Evolutionary conservation across 208 protist genomes (phyloP).

Genomic region (Acanthamoeba polyphaga): DNA sequence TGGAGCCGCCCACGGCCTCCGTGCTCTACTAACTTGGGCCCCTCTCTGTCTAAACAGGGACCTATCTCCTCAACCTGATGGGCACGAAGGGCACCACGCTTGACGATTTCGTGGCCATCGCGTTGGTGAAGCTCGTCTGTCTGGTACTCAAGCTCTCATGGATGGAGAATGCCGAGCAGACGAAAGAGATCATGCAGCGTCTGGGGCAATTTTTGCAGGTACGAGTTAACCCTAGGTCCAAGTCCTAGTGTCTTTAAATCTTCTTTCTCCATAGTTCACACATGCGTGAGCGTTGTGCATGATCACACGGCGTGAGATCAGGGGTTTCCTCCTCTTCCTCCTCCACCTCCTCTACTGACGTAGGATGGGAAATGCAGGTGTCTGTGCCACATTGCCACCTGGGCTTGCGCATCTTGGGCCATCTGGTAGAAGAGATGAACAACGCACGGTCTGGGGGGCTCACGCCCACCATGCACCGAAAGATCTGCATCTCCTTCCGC

Average conservation of each 20-base stretch:
- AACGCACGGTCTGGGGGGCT: not conserved
- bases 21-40: too few species aligned
- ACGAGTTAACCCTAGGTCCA: not conserved
- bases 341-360: not conserved
- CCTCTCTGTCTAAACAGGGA: not conserved
- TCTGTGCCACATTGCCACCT: slow-evolving; percentile 23
- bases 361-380: not conserved
- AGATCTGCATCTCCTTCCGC: slow-evolving; percentile 88
- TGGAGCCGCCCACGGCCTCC: too few species aligned
- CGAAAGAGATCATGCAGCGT: slow-evolving; percentile 48
- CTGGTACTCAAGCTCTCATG: slow-evolving; percentile 41
- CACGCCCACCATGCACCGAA: slow-evolving; percentile 80
- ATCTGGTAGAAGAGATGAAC: slow-evolving; percentile 60
- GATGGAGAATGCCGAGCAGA: slow-evolving; percentile 41
- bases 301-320: too few species aligned
- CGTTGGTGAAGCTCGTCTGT: slow-evolving; percentile 62
- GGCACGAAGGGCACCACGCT: not conserved
- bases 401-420: not conserved
- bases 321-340: not conserved
- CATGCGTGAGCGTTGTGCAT: not conserved
- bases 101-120: not conserved
- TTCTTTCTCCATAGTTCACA: too few species aligned
- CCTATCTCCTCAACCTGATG: slow-evolving; percentile 40
- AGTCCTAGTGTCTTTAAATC: not conserved
- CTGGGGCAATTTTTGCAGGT: slow-evolving; percentile 24